Base-by-base conservation (phyloP, 176 grass and related monocot species). In the Saccharum officinarum region DNA sequence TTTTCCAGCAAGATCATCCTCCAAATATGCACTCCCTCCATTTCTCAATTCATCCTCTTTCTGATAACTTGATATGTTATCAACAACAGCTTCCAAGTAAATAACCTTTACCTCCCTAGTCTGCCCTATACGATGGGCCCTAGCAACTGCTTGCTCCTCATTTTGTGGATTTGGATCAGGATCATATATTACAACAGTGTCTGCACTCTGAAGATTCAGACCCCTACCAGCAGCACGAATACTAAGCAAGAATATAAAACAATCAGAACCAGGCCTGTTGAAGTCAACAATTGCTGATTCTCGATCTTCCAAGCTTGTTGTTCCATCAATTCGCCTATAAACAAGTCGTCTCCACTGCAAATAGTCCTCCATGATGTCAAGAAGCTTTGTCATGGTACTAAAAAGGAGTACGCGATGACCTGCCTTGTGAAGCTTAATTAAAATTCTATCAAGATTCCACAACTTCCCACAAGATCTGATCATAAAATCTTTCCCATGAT, bases 331-430 rank as follows among this genome's bases (percentile, higher is more conserved):
- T 72, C 97, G 79, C 84, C 97, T 90, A 83, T 99, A 99, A 44
- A 92, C 86, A 80, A 99, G 90, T 23, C 81, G 78, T 50, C 97
- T 88, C 97, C 94, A 97, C 79, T 90, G 97, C 80, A 99, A 84
- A 85, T 99, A 99, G 75, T 99, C 97, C 82, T 99, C 97, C 79
- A 99, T 78, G 46, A 99, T 96, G 84, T 99, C 97, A 65, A 99
- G 92, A 88, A 99, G 92, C 84, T 99, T 99, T 41, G 97, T 99
- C 97, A 99, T 99, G n/a, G 97, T 99, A 76, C 97, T 99, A 71
- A 99, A 99, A 63, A 99, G 86, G 55, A 99, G 97, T 50, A 99
- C 97, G 73, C 97, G 94, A 54, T 99, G 97, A 42, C 97, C 94
- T 61, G 97, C 62, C 74, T 75, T 92, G 74, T 99, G 88, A 78